Evolutionary conservation across 2,329 filamentous ascomycete species (phyloP).

Genomic region (Colletotrichum agaves): DNA sequence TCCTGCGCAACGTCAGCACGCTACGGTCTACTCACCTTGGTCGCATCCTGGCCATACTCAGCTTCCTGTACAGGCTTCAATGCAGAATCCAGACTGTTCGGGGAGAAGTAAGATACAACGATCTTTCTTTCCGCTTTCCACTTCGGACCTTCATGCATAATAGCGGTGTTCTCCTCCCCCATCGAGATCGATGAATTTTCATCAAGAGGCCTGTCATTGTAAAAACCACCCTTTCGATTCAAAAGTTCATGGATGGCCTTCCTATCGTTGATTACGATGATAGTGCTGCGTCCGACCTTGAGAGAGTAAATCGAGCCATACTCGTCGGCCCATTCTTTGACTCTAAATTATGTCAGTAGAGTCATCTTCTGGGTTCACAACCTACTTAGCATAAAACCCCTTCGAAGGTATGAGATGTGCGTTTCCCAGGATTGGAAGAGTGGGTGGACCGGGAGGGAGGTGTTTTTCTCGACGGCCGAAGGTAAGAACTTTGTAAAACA

Average conservation of each 20-base stretch:
- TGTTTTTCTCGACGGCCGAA: constrained; percentile 25
- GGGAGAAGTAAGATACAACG: constrained; percentile 57
- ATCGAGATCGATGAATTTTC: background rate
- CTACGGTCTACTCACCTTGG: too few relatives aligned
- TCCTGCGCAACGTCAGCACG: too few relatives aligned
- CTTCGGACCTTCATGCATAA: constrained; percentile 57
- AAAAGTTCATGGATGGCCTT: constrained; percentile 54
- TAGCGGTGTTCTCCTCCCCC: constrained; percentile 7
- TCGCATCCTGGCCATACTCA: constrained; percentile 47
- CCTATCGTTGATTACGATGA: constrained; percentile 54
- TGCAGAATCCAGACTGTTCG: constrained; percentile 54
- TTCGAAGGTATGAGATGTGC: constrained; percentile 42
- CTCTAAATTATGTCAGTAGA: constrained; percentile 42
- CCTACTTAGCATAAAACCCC: constrained; percentile 30
- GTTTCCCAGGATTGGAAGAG: constrained; percentile 54
- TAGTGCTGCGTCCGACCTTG: constrained; percentile 53
- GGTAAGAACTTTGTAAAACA: too few relatives aligned
- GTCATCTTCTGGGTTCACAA: rapidly evolving
- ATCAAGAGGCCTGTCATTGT: constrained; percentile 51
- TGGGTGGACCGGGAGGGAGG: constrained; percentile 48
- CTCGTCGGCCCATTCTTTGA: constrained; percentile 55
- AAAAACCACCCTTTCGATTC: constrained; percentile 56
- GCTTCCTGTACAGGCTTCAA: constrained; percentile 57
- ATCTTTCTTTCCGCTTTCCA: constrained; percentile 60
- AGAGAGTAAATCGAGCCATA: constrained; percentile 56